These are phyloP conservation scores for Hanseniaspora clermontiae DNA, from an alignment of 805 yeast species.

Conservation along the genomic window DNA sequence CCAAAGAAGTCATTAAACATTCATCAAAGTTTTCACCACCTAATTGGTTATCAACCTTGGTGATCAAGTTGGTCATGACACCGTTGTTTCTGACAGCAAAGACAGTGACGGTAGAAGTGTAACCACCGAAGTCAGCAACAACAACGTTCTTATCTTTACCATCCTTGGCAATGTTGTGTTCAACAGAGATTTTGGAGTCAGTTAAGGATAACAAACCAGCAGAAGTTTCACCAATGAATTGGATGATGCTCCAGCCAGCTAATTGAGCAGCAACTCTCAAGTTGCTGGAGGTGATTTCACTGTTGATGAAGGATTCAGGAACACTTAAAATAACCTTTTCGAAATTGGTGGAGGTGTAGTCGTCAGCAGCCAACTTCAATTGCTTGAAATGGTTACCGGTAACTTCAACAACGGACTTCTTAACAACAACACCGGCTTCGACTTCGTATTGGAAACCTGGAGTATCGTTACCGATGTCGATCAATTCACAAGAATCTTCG, in stretches of 20 bases:
- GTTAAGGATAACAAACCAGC: slow-evolving; percentile 78
- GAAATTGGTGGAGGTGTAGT: slow-evolving; percentile 69
- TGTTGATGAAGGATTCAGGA: slow-evolving; percentile 61
- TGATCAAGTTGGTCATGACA: slow-evolving; percentile 73
- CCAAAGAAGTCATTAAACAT: slow-evolving; percentile 67
- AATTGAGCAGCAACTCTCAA: slow-evolving; percentile 48
- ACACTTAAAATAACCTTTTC: slow-evolving; percentile 80
- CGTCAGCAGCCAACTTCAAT: slow-evolving; percentile 79
- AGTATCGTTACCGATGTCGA: slow-evolving; percentile 38
- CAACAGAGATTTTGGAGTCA: slow-evolving; percentile 36
- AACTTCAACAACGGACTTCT: slow-evolving; percentile 61
- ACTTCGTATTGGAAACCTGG: slow-evolving; percentile 50
- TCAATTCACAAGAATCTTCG: slow-evolving; percentile 39
- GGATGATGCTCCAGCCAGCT: slow-evolving; percentile 71
- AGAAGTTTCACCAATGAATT: slow-evolving; percentile 82
- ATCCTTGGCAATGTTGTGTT: slow-evolving; percentile 11
- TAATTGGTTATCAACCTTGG: slow-evolving; percentile 65
- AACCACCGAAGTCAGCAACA: slow-evolving; percentile 94
- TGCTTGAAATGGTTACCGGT: slow-evolving; percentile 72
- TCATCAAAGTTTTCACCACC: slow-evolving; percentile 85
- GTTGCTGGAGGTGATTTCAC: slow-evolving; percentile 56
- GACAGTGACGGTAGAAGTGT: slow-evolving; percentile 90
- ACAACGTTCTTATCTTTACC: slow-evolving; percentile 34
- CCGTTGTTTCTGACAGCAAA: slow-evolving; percentile 81
- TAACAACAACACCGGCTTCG: slow-evolving; percentile 15